Base-by-base conservation (phyloP, 768 basidiomycete species). In the Neoboletus subvelutipes region DNA sequence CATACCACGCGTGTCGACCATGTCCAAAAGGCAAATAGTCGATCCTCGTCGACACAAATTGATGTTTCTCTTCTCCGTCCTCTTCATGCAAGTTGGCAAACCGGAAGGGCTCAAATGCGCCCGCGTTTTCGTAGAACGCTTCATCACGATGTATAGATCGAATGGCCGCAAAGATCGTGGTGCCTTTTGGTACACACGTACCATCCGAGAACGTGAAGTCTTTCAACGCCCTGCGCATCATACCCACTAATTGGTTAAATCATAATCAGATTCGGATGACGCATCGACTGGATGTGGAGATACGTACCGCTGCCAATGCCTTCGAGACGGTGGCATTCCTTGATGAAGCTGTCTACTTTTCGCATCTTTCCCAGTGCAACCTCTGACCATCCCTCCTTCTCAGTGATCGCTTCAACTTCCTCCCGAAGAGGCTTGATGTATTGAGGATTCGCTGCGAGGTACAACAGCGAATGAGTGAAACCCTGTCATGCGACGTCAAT, bases 331-430 rank as follows among this genome's bases (percentile, higher is more conserved):
- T 55, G 52, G 11, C 52, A 61, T 6, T 61, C 59, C 31, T 12
- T 61, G 8, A 60, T 59, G 53, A 80, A 78, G 52, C 75, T 78
- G 45, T 79, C 77, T 5, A 78, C 49, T 56, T 72, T 73, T 52
- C 60, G 68, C 66, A 75, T 67, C 36, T 69, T 69, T 12, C 41
- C 58, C n/a, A 76, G 24, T 4, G 64, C 31, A 11, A 0, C n/a
- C 13, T 56, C 56, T 0, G 53, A 29, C 59, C 59, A 60, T 17
- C 43, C 59, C 2, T 55, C 52, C 42, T 45, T 31, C 36, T 40
- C 20, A 0, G 55, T 15, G 24, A 50, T 41, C 2, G 1, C 7
- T 12, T 59, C 58, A 1, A 59, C 45, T 15, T 36, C 28, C 45
- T 75, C 67, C 1, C 77, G 71, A 6, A 80, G 64, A 8, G 68